A percentile compares a stretch with the other conserved stretches of the same genome.
phyloP scores from a whole-genome alignment of 1,139 yeast species.

The Kodamaea sp. region DNA sequence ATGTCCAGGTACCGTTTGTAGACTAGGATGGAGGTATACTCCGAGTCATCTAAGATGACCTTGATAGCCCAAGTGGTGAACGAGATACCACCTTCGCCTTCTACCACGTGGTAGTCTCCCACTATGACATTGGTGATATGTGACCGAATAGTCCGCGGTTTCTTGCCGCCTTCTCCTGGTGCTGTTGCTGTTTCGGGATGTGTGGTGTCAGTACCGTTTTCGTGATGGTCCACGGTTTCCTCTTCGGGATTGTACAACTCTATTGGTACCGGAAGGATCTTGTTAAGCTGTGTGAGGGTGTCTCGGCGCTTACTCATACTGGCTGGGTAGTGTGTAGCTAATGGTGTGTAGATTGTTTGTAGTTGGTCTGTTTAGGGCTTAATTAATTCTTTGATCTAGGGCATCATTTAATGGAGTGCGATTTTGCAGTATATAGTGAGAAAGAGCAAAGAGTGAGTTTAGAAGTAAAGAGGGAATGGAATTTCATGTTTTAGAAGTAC shows the following conservation, averaged over 20 bases:
- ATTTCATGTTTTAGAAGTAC: too few species aligned
- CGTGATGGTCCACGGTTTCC: neutral
- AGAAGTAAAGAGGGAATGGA: too few species aligned
- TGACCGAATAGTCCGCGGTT: conserved; percentile 1
- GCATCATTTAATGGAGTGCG: too few species aligned
- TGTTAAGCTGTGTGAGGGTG: conserved; percentile 29
- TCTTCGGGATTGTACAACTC: conserved; percentile 26
- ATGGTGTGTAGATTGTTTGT: too few species aligned
- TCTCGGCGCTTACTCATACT: conserved; percentile 3
- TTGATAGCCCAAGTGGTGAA: conserved; percentile 52
- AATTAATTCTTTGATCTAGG: too few species aligned
- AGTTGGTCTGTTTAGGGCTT: too few species aligned
- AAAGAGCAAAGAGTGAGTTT: too few species aligned
- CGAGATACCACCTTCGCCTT: conserved; percentile 39
- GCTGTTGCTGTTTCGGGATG: neutral
- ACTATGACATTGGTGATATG: conserved; percentile 41
- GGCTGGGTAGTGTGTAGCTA: too few species aligned
- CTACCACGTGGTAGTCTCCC: conserved; percentile 39
- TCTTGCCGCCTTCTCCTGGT: neutral
- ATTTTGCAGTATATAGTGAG: too few species aligned
- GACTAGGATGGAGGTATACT: conserved; percentile 46
- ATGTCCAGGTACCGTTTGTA: conserved; percentile 71
- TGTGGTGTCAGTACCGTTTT: neutral
- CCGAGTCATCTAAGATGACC: conserved; percentile 42
- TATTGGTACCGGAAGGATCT: conserved; percentile 41